Percentiles rank a stretch among this genome's conserved stretches.
Evolutionary conservation across 208 protist species (phyloP).

Genomic region (Endotrypanum monterogeii): DNA sequence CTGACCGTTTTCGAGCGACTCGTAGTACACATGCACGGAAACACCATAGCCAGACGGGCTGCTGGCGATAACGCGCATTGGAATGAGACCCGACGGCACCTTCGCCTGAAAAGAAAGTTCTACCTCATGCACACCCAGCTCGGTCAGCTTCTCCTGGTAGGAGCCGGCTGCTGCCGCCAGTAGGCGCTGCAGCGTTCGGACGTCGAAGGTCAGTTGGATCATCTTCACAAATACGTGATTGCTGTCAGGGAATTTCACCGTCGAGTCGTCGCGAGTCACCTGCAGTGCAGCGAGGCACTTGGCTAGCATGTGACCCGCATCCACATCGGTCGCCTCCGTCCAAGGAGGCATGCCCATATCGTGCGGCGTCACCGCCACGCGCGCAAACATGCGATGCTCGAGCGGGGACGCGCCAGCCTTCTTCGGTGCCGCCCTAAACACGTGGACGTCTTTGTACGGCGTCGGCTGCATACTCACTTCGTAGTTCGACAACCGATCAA

Average conservation of each 20-base stretch:
- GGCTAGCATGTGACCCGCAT: constrained; percentile 77
- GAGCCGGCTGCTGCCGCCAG: constrained; percentile 54
- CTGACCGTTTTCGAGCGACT: constrained; percentile 64
- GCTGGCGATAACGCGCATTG: constrained; percentile 82
- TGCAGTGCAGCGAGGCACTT: constrained; percentile 81
- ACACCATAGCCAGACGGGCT: constrained; percentile 81
- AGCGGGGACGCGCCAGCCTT: constrained; percentile 51
- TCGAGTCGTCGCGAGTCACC: constrained; percentile 68
- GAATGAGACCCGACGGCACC: constrained; percentile 57
- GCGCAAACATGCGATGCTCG: constrained; percentile 94
- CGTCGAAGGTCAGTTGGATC: constrained; percentile 82
- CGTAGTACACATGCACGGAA: constrained; percentile 83
- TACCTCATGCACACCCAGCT: constrained; percentile 76
- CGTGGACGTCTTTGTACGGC: constrained; percentile 89
- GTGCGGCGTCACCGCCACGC: constrained; percentile 86
- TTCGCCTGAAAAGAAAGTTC: constrained; percentile 82
- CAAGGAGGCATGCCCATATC: constrained; percentile 81
- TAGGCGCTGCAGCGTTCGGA: constrained; percentile 44
- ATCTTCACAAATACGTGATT: constrained; percentile 90
- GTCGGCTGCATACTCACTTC: constrained; percentile 84
- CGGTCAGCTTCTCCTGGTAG: constrained; percentile 59
- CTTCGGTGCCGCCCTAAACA: constrained; percentile 87
- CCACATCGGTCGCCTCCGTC: constrained; percentile 73
- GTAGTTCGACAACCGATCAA: constrained; percentile 94
- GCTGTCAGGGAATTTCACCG: constrained; percentile 58